Evolutionary conservation across 306 rosid genomes (phyloP).

Genomic region (Citrullus mucosospermus): DNA sequence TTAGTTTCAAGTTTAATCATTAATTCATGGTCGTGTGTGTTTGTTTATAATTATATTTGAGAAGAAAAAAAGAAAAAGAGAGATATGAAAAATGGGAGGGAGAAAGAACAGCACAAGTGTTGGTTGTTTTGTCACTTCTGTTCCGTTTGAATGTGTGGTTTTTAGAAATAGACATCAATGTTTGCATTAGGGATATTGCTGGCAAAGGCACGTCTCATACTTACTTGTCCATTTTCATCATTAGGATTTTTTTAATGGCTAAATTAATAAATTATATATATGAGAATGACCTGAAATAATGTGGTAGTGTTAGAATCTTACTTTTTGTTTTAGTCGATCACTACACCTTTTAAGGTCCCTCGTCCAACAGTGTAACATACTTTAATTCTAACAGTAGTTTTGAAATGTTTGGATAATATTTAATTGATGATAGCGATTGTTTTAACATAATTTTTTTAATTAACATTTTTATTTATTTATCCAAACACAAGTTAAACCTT

Average conservation of each 20-base stretch:
- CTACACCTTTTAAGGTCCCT: too few relatives aligned
- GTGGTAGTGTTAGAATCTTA: too few relatives aligned
- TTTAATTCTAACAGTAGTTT: too few relatives aligned
- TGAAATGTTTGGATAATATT: too few relatives aligned
- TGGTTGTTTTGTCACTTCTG: not conserved
- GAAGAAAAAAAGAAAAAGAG: not conserved
- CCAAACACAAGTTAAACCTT: not conserved
- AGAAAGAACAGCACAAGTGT: not conserved
- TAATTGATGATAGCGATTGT: too few relatives aligned
- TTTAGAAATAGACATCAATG: not conserved
- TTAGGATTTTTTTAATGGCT: not conserved
- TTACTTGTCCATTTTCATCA: not conserved
- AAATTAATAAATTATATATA: too few relatives aligned
- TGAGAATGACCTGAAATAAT: too few relatives aligned
- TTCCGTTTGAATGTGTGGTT: not conserved
- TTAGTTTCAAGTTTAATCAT: not conserved
- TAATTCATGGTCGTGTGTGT: not conserved
- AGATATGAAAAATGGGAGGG: not conserved
- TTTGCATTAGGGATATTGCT: not conserved
- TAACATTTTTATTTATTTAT: too few relatives aligned
- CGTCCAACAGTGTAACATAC: rapidly evolving
- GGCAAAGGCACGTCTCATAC: not conserved
- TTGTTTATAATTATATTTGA: not conserved
- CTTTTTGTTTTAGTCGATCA: not conserved
- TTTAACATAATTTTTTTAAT: not conserved